Base-by-base conservation (phyloP, 1,139 yeast species). In the Protomyces gravidus region DNA sequence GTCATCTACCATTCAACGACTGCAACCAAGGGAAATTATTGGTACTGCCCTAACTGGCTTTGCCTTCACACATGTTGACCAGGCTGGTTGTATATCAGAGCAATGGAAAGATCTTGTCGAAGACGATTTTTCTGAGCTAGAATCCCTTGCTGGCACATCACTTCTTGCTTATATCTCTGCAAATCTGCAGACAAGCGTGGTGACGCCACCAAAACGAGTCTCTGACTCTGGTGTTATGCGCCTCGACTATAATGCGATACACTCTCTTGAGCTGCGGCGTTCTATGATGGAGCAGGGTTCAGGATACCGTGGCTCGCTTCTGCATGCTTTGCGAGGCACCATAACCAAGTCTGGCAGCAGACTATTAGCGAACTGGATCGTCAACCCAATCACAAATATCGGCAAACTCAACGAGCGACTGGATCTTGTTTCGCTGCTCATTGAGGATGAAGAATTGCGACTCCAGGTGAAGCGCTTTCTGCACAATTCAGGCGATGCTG, bases 311-410 rank as follows among this genome's bases (percentile, higher is more conserved):
- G 96, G 96, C 0, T 84, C 96, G 0, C 72, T 92, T 17, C 73
- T 87, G 11, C 80, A 82, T 17, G 78, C 88, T 0, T 78, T 92
- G 6, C 80, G 81, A 62, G 74, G 85, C 60, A 92, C 97, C 0
- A 80, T 80, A 1, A 89, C 98, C 0, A 78, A 84, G 0, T 82
- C 95, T 0, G 98, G 98, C 0, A 75, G 95, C 0, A 75, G 98
- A 51, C 68, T 86, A 23, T 73, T 92, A 19, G 79, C 84, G 2
- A 84, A 84, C 59, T 89, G 97, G 97, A 72, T 92, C 2, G 78
- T 64, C 21, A 83, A 90, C 0, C 99, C 99, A 0, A 78, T 87
- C 0, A 76, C 86, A 3, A 80, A 85, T 65, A 66, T 80, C 0
- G 67, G 68, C 0, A 85, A 80, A 63, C 82, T 92, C 23, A 70